Percentiles rank a stretch among this genome's conserved stretches.
phyloP scores from a whole-genome alignment of 2,329 filamentous ascomycete species.

The Xylaria sp. region DNA sequence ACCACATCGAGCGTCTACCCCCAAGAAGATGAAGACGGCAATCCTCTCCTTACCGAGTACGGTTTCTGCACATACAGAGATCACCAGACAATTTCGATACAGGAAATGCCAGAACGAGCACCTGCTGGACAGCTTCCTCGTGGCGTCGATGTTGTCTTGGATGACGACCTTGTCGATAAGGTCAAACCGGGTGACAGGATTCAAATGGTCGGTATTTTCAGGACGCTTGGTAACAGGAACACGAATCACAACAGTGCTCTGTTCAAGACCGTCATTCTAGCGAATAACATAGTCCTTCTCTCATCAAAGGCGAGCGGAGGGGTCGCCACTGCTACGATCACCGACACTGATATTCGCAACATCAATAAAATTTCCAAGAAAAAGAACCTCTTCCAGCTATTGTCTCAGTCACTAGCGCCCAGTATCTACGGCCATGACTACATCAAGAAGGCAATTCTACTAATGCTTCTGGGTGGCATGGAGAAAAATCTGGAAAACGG shows the following conservation, averaged over 20 bases:
- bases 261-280: constrained; percentile 93
- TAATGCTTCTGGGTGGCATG: constrained; percentile 94
- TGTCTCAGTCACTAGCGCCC: constrained; percentile 93
- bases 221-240: constrained; percentile 94
- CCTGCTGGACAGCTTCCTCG: constrained; percentile 95
- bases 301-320: constrained; percentile 97
- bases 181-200: constrained; percentile 97
- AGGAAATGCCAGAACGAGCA: constrained; percentile 98
- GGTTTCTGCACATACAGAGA: constrained; percentile 95
- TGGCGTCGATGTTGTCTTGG: constrained; percentile 94
- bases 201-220: constrained; percentile 95
- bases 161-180: constrained; percentile 94
- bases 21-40: constrained; percentile 91
- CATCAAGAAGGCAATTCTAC: constrained; percentile 95
- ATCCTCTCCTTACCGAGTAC: constrained; percentile 93
- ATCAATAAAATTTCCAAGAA: constrained; percentile 98
- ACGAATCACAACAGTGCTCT: constrained; percentile 89
- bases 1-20: constrained; percentile 94
- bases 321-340: constrained; percentile 90
- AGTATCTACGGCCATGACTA: constrained; percentile 98
- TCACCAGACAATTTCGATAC: constrained; percentile 97
- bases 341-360: constrained; percentile 96
- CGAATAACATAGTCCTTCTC: constrained; percentile 93
- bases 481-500: constrained; percentile 99
- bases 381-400: constrained; percentile 88